Conservation (phyloP, 768 basidiomycete genomes). For the Cystobasidium onofrii region DNA sequence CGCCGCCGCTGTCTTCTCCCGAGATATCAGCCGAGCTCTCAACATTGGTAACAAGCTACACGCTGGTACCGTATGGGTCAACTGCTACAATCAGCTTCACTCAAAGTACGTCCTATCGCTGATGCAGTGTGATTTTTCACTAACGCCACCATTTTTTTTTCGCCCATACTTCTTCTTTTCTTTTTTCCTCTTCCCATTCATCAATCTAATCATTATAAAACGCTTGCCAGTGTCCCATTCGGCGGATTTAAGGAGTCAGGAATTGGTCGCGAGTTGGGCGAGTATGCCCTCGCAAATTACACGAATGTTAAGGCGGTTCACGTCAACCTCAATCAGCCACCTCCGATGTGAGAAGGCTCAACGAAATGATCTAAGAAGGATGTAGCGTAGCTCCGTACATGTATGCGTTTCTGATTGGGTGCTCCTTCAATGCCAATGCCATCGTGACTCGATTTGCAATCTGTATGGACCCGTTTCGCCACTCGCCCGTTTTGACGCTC, state of each 20-base stretch:
- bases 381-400: no score
- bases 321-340: conserved; percentile 2
- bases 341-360: no score
- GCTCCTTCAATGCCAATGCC: no score
- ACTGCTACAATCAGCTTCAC: conserved; percentile 42
- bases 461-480: no score
- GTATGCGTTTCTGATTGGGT: no score
- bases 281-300: conserved; percentile 31
- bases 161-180: not conserved
- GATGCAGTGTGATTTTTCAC: no score
- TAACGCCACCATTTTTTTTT: no score
- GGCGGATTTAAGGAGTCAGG: conserved; percentile 50
- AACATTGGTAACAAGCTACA: conserved; percentile 63
- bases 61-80: conserved; percentile 65
- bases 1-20: conserved; percentile 76
- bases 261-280: conserved; percentile 45
- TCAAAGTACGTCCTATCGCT: not conserved
- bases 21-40: conserved; percentile 66
- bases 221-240: conserved; percentile 48
- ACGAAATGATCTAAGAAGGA: no score
- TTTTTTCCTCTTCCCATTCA: not conserved
- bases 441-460: no score
- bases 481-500: no score
- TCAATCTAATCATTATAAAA: no score
- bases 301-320: conserved; percentile 27